These are phyloP conservation scores for Aegilops umbellulata DNA, from an alignment of 176 grass and related monocot species.

Conservation along the genomic window DNA sequence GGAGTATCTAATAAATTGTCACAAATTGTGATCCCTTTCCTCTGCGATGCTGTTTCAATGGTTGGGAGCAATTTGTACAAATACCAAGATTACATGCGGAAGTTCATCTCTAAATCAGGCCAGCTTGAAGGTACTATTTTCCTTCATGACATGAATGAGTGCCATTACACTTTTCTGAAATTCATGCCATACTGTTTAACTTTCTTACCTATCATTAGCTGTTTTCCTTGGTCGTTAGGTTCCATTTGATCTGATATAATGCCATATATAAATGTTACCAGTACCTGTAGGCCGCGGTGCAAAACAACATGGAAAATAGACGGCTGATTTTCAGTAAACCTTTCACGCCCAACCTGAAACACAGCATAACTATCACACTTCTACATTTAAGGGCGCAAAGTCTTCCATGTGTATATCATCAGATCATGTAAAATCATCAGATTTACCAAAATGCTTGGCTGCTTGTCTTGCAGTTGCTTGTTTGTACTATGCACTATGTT, in stretches of 20 bases:
- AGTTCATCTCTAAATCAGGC: constrained; percentile 52
- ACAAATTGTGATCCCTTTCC: constrained; percentile 74
- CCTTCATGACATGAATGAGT: constrained; percentile 12
- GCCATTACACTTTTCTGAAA: neutral
- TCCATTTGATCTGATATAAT: neutral
- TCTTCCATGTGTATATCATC: neutral
- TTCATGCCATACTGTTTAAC: neutral
- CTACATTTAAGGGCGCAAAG: neutral
- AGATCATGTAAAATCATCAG: constrained; percentile 20
- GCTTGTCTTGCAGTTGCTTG: neutral
- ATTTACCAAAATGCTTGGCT: neutral
- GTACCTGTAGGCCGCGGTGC: neutral
- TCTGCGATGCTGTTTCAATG: constrained; percentile 84
- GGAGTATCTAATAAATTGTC: constrained; percentile 54
- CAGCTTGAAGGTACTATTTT: constrained; percentile 57
- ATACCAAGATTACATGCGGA: constrained; percentile 68
- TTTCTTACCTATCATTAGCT: neutral
- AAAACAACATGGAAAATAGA: constrained; percentile 9
- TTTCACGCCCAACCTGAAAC: neutral
- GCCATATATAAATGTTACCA: neutral
- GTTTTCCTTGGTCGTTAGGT: constrained; percentile 3
- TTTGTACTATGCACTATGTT: neutral
- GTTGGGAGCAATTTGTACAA: constrained; percentile 93
- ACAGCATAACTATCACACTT: neutral
- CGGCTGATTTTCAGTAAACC: neutral